Percentiles rank a stretch among this genome's conserved stretches.
Evolutionary conservation across 352 stramenopile species (phyloP).

Genomic region (Phytophthora uliginosa): DNA sequence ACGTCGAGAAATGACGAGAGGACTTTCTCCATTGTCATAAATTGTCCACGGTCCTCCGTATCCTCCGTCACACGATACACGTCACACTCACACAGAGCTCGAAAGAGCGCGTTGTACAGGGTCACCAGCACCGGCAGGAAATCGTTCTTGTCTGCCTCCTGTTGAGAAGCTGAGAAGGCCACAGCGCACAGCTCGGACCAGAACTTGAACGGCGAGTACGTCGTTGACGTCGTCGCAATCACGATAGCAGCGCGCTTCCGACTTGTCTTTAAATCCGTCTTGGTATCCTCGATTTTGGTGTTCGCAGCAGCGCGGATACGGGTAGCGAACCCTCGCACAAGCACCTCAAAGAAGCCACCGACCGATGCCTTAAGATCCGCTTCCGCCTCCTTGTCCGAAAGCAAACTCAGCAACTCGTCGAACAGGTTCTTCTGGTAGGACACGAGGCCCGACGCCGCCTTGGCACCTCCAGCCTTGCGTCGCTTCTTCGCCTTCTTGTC

Average conservation of each 20-base stretch:
- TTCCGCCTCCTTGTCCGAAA: conserved; percentile 49
- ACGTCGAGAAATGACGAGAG: conserved; percentile 58
- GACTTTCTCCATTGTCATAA: conserved; percentile 83
- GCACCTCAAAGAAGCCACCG: conserved; percentile 69
- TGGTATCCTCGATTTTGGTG: conserved; percentile 80
- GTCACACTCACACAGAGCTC: conserved; percentile 70
- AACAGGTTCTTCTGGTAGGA: conserved; percentile 88
- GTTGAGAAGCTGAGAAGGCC: conserved; percentile 54
- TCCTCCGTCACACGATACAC: conserved; percentile 91
- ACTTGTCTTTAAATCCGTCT: conserved; percentile 75
- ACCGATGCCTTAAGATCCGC: conserved; percentile 56
- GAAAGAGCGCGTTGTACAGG: conserved; percentile 74
- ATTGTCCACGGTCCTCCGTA: conserved; percentile 83
- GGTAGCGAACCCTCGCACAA: conserved; percentile 63
- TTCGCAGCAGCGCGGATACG: conserved; percentile 73
- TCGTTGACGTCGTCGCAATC: conserved; percentile 79
- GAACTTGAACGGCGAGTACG: conserved; percentile 89
- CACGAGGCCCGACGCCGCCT: conserved; percentile 48
- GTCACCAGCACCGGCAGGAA: conserved; percentile 52
- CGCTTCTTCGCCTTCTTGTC: conserved; percentile 52
- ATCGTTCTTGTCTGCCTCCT: conserved; percentile 29
- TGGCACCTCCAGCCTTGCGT: conserved; percentile 45
- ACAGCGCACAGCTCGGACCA: conserved; percentile 87
- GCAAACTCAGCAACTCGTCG: conserved; percentile 69
- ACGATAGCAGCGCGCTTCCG: conserved; percentile 82